Evolutionary conservation across 371 early-diverging fungal genomes (phyloP), one percentile per base, ranked within the genome.

Genomic region (Fennellomyces sp.): DNA sequence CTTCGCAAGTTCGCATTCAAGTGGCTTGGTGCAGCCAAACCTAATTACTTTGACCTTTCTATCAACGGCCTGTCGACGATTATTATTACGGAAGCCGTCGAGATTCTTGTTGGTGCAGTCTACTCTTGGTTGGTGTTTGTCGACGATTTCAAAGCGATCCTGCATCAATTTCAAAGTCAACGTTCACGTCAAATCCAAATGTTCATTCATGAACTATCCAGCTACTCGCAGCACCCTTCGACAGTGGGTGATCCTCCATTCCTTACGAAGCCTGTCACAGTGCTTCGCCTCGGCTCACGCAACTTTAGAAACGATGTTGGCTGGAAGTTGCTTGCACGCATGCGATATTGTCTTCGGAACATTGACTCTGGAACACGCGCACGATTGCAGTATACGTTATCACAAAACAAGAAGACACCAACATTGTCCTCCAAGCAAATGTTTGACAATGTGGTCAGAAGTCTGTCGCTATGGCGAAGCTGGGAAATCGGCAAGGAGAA

Each of bases 291-390:
- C n/a, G 90, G 89, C 3, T 81, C 84, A 3, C 71, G 82, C 5
- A 75, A 80, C 52, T 85, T 87, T 53, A 85, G 92, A 58, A 81
- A 79, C 12, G 89, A 90, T 59, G 79, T 80, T 11, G 90, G 90
- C 13, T 94, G 94, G 94, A 92, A 90, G 58, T 54, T 94, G 2
- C 61, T 94, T 5, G 83, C 81, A 3, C 85, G 90, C 35, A 78
- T 93, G 63, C 76, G 93, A 8, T 87, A 88, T 60, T 86, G 86
- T 52, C 69, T 86, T 55, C 70, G 85, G 0, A 56, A 62, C 1
- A 80, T 87, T 77, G 73, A 80, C 6, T 19, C 63, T 21, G 55
- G 65, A 3, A 63, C 58, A 8, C 66, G 73, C 7, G 78, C 75
- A 15, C 66, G 65, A 29, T 60, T 88, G 1, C 85, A 88, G 27